These are phyloP conservation scores for Solanum hybrid DNA, from an alignment of 305 asterid genomes.

Conservation along the genomic window DNA sequence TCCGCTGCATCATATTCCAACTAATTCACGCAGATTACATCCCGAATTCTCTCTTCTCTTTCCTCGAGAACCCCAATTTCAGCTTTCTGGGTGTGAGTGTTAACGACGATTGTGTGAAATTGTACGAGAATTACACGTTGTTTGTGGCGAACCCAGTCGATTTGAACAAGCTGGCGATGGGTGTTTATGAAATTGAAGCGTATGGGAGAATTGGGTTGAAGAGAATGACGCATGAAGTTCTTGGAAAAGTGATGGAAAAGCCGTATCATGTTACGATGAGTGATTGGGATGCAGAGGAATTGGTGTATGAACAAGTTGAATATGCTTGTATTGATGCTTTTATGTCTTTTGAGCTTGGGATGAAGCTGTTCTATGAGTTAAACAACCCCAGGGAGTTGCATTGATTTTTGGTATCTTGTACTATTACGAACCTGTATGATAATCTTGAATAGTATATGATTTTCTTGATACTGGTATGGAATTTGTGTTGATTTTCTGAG, in stretches of 20 bases:
- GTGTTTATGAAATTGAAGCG: not conserved
- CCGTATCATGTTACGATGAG: not conserved
- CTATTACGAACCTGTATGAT: not conserved
- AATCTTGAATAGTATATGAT: not conserved
- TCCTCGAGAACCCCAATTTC: not conserved
- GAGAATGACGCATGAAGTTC: too few species aligned
- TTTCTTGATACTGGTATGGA: not conserved
- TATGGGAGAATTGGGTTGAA: not conserved
- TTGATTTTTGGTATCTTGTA: not conserved
- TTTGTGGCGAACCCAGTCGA: not conserved
- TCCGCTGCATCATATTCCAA: not conserved
- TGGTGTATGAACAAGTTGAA: not conserved
- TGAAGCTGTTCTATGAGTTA: not conserved
- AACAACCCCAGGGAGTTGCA: not conserved
- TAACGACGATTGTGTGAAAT: not conserved
- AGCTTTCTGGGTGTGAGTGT: not conserved
- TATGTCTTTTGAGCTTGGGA: not conserved
- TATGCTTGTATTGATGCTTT: not conserved
- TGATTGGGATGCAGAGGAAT: not conserved
- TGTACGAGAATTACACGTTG: not conserved
- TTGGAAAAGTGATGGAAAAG: too few species aligned
- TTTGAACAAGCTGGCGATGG: not conserved
- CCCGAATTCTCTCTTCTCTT: not conserved
- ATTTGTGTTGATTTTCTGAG: not conserved
- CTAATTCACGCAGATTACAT: not conserved